Conservation (phyloP, 2,329 filamentous ascomycete genomes). For the Colletotrichum lentis region DNA sequence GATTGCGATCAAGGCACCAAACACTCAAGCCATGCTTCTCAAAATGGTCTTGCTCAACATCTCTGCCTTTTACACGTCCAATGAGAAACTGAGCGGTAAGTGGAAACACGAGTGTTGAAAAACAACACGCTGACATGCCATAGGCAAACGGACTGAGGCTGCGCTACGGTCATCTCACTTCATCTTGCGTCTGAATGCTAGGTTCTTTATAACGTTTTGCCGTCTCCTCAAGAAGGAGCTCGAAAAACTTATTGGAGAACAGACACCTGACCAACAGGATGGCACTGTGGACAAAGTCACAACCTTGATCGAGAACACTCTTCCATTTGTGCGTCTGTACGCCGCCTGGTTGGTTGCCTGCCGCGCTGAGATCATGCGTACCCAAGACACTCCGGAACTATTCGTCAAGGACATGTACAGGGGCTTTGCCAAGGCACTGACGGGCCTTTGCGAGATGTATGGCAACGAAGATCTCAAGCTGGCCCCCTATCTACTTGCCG, state of each 20-base stretch:
- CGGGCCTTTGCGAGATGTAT: conserved; percentile 58
- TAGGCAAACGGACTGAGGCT: conserved; percentile 57
- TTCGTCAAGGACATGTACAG: conserved; percentile 58
- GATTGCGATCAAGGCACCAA: conserved; percentile 74
- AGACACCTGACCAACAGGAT: conserved; percentile 45
- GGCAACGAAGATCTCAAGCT: conserved; percentile 49
- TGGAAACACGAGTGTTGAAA: conserved; percentile 18
- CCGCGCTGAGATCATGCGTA: conserved; percentile 56
- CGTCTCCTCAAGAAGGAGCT: conserved; percentile 76
- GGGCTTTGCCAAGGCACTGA: conserved; percentile 57
- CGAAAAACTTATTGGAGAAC: conserved; percentile 55
- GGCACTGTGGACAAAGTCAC: conserved; percentile 44
- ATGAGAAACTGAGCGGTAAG: conserved; percentile 61
- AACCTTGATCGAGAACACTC: conserved; percentile 52
- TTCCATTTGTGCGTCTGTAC: conserved; percentile 63
- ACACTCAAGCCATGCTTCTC: conserved; percentile 70
- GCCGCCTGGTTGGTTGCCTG: conserved; percentile 62
- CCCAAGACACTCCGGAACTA: conserved; percentile 55
- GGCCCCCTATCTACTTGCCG: conserved; percentile 60
- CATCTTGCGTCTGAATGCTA: conserved; percentile 79
- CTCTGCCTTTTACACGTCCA: conserved; percentile 79
- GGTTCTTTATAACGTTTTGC: conserved; percentile 76
- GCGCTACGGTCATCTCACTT: conserved; percentile 65
- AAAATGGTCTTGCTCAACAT: conserved; percentile 89
- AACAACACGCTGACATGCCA: conserved; percentile 11